Evolutionary conservation across 768 basidiomycete genomes (phyloP).

Genomic region (Crassisporium funariophilum): DNA sequence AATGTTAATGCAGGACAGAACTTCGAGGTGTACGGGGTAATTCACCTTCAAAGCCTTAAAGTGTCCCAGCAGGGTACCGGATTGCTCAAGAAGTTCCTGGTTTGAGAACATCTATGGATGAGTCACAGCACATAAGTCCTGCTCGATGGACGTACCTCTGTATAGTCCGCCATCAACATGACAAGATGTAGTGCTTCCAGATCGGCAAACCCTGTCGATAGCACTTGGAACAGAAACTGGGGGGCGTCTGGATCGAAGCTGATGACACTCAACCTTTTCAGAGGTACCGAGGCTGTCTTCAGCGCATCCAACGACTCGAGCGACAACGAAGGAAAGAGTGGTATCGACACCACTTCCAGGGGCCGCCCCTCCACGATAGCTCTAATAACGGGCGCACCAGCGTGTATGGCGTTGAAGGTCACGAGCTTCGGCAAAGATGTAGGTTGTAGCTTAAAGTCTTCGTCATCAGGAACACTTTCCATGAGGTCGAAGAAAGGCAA

Average conservation of each 20-base stretch:
- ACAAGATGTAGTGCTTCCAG: slow-evolving; percentile 67
- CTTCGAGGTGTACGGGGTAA: not conserved
- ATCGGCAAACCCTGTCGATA: slow-evolving; percentile 46
- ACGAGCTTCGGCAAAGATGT: slow-evolving; percentile 48
- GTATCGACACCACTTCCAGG: slow-evolving; percentile 17
- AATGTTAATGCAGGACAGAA: not conserved
- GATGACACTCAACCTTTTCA: slow-evolving; percentile 58
- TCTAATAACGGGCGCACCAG: slow-evolving; percentile 46
- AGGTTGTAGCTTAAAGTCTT: slow-evolving; percentile 35
- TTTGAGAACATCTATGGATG: slow-evolving; percentile 6
- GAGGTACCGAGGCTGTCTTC: slow-evolving; percentile 25
- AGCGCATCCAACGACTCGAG: slow-evolving; percentile 14
- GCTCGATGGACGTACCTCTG: slow-evolving; percentile 37
- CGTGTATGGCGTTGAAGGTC: slow-evolving; percentile 56
- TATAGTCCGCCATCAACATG: slow-evolving; percentile 51
- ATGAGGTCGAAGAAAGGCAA: slow-evolving; percentile 19
- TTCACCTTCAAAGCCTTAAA: slow-evolving; percentile 42
- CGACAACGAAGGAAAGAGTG: slow-evolving; percentile 19
- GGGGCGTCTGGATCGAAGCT: slow-evolving; percentile 54
- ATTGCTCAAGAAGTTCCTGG: slow-evolving; percentile 45
- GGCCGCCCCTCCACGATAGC: slow-evolving; percentile 42
- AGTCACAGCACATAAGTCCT: not conserved
- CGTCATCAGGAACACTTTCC: slow-evolving; percentile 3
- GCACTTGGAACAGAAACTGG: slow-evolving; percentile 44
- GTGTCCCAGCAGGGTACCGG: slow-evolving; percentile 37